A percentile compares a stretch with the other conserved stretches of the same genome.
Conservation (phyloP, 257 asterid genomes). For the Catharanthus roseus region DNA sequence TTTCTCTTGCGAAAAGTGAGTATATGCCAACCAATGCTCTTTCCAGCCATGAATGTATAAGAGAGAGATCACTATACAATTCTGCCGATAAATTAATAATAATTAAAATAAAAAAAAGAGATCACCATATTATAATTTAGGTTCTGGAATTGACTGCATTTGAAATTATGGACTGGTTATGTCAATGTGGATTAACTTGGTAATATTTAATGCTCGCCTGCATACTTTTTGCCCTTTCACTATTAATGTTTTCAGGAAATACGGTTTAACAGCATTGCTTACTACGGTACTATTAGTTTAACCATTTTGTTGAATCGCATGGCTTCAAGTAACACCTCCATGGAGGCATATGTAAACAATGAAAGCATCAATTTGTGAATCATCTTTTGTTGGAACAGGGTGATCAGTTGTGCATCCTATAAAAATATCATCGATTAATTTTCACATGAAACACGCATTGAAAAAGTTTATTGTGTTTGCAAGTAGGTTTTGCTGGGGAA, state of each 20-base stretch:
- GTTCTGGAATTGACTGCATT: neutral
- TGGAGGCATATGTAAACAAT: neutral
- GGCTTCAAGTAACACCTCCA: too few species aligned
- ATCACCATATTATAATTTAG: neutral
- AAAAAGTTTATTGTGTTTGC: slow-evolving; percentile 1
- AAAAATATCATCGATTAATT: neutral
- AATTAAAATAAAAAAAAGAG: neutral
- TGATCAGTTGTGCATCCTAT: neutral
- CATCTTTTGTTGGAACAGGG: neutral
- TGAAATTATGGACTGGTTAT: neutral
- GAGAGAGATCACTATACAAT: neutral
- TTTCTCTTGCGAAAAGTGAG: neutral
- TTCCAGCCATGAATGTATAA: neutral
- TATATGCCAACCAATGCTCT: neutral
- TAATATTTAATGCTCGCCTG: too few species aligned
- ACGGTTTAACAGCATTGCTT: neutral
- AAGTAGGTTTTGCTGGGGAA: slow-evolving; percentile 69
- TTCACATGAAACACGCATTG: neutral
- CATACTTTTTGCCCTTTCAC: neutral
- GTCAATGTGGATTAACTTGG: neutral
- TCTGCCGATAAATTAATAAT: too few species aligned
- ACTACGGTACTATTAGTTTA: neutral
- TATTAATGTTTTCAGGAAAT: neutral
- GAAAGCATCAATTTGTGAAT: neutral
- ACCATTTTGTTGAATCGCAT: neutral